A percentile compares a stretch with the other conserved stretches of the same genome.
These are phyloP conservation scores for Vitis amurensis DNA, from an alignment of 164 flowering plant genomes.

Conservation along the genomic window DNA sequence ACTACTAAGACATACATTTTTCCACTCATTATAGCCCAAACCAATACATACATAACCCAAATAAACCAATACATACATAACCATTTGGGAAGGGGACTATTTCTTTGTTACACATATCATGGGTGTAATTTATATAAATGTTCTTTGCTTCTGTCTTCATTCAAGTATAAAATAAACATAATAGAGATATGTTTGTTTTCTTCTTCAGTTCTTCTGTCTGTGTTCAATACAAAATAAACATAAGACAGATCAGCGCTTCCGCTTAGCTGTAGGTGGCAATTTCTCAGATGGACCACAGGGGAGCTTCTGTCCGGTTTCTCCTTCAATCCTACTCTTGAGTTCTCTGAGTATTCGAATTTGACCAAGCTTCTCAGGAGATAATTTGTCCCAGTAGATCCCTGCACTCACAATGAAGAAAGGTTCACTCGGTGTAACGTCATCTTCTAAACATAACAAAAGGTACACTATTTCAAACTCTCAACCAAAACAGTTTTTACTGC, in stretches of 20 bases:
- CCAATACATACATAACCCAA: too few species aligned
- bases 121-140: too few species aligned
- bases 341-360: slow-evolving; percentile 74
- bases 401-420: slow-evolving; percentile 2
- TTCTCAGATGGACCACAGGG: slow-evolving; percentile 84
- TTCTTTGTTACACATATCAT: neutral
- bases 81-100: neutral
- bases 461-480: neutral
- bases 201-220: neutral
- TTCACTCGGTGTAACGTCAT: neutral
- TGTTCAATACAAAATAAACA: neutral
- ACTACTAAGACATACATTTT: neutral
- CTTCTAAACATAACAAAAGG: too few species aligned
- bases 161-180: too few species aligned
- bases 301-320: slow-evolving; percentile 69
- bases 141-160: too few species aligned
- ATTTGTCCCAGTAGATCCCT: slow-evolving; percentile 92
- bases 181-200: too few species aligned
- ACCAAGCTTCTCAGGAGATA: slow-evolving; percentile 83
- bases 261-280: slow-evolving; percentile 73
- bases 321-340: slow-evolving; percentile 69
- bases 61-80: too few species aligned
- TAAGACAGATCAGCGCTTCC: slow-evolving; percentile 17
- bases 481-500: neutral
- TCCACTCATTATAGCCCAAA: neutral